Percentiles rank a stretch among this genome's conserved stretches.
Evolutionary conservation across 208 protist species (phyloP).

Genomic region (Trypanosoma boissoni): DNA sequence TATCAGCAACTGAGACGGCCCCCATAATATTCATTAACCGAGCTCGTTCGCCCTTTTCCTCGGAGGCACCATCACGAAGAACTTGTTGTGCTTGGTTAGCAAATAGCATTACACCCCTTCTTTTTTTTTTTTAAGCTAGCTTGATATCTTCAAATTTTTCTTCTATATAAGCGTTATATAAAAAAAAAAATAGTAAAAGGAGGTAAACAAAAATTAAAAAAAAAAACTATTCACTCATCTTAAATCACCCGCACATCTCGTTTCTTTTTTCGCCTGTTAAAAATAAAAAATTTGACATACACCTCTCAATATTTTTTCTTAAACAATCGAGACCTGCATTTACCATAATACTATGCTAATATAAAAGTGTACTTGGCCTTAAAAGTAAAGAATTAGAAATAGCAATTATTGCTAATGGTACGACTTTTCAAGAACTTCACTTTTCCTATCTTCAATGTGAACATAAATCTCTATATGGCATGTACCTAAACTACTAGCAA

Average conservation of each 20-base stretch:
- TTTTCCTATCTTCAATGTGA: too few relatives aligned
- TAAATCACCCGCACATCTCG: background rate
- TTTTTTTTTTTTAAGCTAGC: background rate
- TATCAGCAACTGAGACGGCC: conserved; percentile 92
- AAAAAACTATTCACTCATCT: conserved; percentile 12
- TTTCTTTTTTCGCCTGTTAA: conserved; percentile 13
- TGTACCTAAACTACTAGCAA: conserved; percentile 3
- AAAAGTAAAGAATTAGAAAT: conserved; percentile 14
- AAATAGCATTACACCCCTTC: conserved; percentile 55
- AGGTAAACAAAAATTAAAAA: conserved; percentile 19
- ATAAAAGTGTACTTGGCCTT: background rate
- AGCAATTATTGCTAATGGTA: conserved; percentile 11
- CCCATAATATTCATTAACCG: conserved; percentile 92
- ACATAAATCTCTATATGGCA: too few relatives aligned
- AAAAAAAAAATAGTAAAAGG: background rate
- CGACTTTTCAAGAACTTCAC: too few relatives aligned
- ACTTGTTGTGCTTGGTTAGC: conserved; percentile 78
- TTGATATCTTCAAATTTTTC: too few relatives aligned
- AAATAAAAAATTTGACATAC: conserved; percentile 24
- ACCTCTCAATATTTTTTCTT: conserved; percentile 11
- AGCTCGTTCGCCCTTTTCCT: conserved; percentile 93
- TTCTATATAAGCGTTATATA: too few relatives aligned
- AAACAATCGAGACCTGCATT: too few relatives aligned
- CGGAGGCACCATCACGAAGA: conserved; percentile 79
- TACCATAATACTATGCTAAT: too few relatives aligned